Evolutionary conservation across 306 rosid species (phyloP), one percentile per base, ranked within the genome.

Genomic region (Sindora glabra): DNA sequence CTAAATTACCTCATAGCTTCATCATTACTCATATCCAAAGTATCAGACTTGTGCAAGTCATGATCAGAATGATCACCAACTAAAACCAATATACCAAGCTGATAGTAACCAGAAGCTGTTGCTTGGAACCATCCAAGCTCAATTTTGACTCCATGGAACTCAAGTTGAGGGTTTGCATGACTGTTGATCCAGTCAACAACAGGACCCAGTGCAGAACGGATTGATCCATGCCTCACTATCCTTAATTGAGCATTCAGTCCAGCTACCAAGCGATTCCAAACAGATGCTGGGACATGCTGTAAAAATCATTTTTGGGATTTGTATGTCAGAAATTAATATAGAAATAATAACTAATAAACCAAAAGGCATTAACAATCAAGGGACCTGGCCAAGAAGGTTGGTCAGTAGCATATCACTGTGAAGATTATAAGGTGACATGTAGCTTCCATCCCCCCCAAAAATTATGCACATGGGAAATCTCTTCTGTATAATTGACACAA

Each of bases 51-150:
- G 67, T 74, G 83, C 67, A 65, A 54, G 73, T 70, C 77, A 24
- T 73, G 85, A 73, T 77, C 63, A 32, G 89, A 72, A 83, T 81
- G 76, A 74, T 86, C 96, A 42, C 90, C 96, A 49, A 88, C 76
- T 13, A 83, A 76, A 38, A 83, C 95, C 83, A 89, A 80, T 12
- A 92, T 73, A 48, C 98, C 98, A 49, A 92, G 89, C 77, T 92
- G 98, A 88, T 88, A 86, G 77, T 92, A 92, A 65, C 98, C 98
- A 56, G 98, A 85, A 61, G 98, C 96, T 59, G 98, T 92, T 76
- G 95, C 96, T 86, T 92, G 98, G 82, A 92, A 92, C 98, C 98
- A 92, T 63, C 96, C 96, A 5, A 92, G 90, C 82, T 83, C 98
- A 70, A 86, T 59, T 73, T 81, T 88, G 56, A 88, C 90, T 49